Conservation (phyloP, 768 basidiomycete genomes). For the Holtermanniella nyarrowii region DNA sequence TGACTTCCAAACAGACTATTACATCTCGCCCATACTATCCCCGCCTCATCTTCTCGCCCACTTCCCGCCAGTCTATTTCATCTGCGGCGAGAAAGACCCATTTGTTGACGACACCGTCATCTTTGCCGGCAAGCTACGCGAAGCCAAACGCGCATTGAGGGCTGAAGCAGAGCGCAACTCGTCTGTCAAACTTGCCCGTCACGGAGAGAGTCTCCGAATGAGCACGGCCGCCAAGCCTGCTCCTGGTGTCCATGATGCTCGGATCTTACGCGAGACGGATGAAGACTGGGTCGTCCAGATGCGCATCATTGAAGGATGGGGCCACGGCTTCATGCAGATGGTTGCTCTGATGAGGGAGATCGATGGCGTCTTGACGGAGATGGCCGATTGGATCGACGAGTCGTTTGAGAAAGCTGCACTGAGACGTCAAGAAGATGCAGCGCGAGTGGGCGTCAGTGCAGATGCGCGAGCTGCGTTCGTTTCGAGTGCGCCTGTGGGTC, state of each 20-base stretch:
- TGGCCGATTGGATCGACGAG: slow-evolving; percentile 84
- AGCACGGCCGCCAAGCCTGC: slow-evolving; percentile 39
- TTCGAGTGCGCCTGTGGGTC: slow-evolving; percentile 15
- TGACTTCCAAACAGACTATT: slow-evolving; percentile 89
- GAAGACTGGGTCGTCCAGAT: slow-evolving; percentile 94
- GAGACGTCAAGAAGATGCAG: slow-evolving; percentile 21
- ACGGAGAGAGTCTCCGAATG: slow-evolving; percentile 58
- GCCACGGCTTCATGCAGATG: slow-evolving; percentile 96
- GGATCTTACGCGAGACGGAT: slow-evolving; percentile 49
- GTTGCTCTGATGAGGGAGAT: slow-evolving; percentile 71
- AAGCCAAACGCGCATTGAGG: slow-evolving; percentile 80
- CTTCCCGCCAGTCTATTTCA: slow-evolving; percentile 87
- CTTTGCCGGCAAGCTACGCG: slow-evolving; percentile 85
- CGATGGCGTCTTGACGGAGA: slow-evolving; percentile 61
- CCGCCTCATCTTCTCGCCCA: slow-evolving; percentile 73
- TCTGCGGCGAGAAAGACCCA: slow-evolving; percentile 81
- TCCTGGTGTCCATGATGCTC: slow-evolving; percentile 34
- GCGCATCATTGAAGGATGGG: slow-evolving; percentile 90
- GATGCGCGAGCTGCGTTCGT: slow-evolving; percentile 23
- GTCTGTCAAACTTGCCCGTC: slow-evolving; percentile 52
- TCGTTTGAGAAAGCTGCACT: slow-evolving; percentile 48
- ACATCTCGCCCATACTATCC: slow-evolving; percentile 87
- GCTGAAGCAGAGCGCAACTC: slow-evolving; percentile 57
- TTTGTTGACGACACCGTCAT: slow-evolving; percentile 97
- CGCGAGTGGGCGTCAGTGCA: slow-evolving; percentile 20